phyloP scores from a whole-genome alignment of 2,329 filamentous ascomycete species.

The Trichoderma polysporum region DNA sequence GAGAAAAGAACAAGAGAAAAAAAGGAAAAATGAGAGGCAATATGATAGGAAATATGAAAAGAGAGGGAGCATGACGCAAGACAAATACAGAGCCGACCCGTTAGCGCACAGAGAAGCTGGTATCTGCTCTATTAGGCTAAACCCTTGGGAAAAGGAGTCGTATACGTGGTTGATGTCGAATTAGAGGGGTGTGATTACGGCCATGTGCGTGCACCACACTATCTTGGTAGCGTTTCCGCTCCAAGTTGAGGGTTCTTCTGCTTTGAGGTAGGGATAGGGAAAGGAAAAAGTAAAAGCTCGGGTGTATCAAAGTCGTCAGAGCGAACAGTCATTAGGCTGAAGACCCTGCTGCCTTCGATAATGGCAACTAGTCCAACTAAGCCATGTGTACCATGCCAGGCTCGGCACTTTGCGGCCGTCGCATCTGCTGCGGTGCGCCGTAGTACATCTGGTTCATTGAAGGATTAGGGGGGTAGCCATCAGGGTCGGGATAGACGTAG shows the following conservation, averaged over 20 bases:
- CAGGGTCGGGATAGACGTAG: conserved; percentile 82
- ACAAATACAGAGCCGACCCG: neutral
- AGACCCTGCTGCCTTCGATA: neutral
- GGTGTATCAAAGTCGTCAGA: neutral
- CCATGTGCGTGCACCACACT: neutral
- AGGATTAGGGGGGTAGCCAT: conserved; percentile 60
- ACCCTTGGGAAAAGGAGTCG: conserved; percentile 9
- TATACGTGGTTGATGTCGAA: neutral
- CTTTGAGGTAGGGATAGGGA: too few species aligned
- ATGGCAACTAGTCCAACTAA: conserved; percentile 30
- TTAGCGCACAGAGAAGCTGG: neutral
- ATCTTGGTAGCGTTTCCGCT: neutral
- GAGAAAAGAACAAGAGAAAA: neutral
- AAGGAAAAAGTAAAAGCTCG: conserved; percentile 26
- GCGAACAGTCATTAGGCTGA: neutral
- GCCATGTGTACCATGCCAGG: conserved; percentile 50
- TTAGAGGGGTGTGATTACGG: neutral
- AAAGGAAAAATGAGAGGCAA: neutral
- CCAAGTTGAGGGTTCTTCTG: neutral
- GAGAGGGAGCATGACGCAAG: neutral
- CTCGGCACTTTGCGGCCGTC: conserved; percentile 74
- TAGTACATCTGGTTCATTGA: conserved; percentile 72
- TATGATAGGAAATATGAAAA: neutral
- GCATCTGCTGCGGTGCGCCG: conserved; percentile 60
- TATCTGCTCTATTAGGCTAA: neutral